phyloP scores from a whole-genome alignment of 805 yeast genomes.

The Suhomyces kilbournensis region DNA sequence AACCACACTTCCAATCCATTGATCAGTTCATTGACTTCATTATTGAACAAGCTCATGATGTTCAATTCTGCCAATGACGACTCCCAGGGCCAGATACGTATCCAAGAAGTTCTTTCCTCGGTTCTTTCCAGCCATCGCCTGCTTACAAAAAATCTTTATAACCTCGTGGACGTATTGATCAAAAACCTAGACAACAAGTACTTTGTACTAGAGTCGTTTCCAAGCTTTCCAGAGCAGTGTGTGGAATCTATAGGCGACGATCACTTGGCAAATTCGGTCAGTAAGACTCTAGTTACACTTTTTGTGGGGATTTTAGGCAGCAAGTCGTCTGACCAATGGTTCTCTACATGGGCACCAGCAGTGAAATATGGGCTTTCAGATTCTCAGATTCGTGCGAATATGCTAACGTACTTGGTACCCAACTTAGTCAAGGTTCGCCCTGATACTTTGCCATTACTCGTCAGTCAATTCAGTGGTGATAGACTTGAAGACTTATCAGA shows the following conservation, averaged over 20 bases:
- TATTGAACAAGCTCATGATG: slow-evolving; percentile 52
- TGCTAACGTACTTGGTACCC: slow-evolving; percentile 62
- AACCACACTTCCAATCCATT: slow-evolving; percentile 68
- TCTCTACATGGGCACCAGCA: slow-evolving; percentile 47
- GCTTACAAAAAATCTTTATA: slow-evolving; percentile 54
- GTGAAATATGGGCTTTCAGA: slow-evolving; percentile 34
- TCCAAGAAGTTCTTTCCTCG: neutral
- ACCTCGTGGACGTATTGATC: slow-evolving; percentile 55
- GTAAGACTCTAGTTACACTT: slow-evolving; percentile 49
- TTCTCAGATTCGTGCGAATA: slow-evolving; percentile 38
- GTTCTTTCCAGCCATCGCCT: neutral
- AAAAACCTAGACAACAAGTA: slow-evolving; percentile 40
- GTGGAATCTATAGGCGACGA: slow-evolving; percentile 51
- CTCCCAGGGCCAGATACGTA: neutral
- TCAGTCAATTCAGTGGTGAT: slow-evolving; percentile 14
- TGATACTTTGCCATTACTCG: slow-evolving; percentile 38
- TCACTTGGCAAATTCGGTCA: slow-evolving; percentile 63
- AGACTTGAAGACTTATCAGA: slow-evolving; percentile 39
- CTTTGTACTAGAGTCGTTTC: slow-evolving; percentile 41
- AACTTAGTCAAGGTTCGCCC: slow-evolving; percentile 54
- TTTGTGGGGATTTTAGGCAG: slow-evolving; percentile 14
- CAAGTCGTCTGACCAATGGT: slow-evolving; percentile 40
- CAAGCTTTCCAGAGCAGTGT: slow-evolving; percentile 47
- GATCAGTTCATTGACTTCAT: slow-evolving; percentile 62
- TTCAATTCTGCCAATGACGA: slow-evolving; percentile 26